Base-by-base conservation (phyloP, 495 filamentous ascomycete species). In the Hypoxylon subgilvum region DNA sequence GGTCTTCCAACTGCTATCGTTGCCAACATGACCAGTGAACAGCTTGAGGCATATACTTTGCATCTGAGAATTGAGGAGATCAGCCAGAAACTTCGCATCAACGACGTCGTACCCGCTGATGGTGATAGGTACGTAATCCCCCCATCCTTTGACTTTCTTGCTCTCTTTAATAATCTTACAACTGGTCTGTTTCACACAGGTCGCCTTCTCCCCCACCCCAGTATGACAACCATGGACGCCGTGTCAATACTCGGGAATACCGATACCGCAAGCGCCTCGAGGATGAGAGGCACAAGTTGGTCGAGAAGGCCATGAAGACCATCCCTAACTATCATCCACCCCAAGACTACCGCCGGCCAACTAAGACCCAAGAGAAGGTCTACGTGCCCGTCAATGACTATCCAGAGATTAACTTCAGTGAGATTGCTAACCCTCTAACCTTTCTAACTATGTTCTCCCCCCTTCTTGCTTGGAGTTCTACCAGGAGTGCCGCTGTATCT, bases 341-440 rank as follows among this genome's bases (percentile, higher is more conserved):
- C 32, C 87, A 91, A 78, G 94, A 98, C 74, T 97, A 97, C 73
- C 90, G 94, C 71, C 90, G 94, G 49, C 94, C 94, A 30, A 96
- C 92, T 68, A 98, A 97, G 89, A 97, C 94, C 68, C 92, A 97
- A 76, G 94, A 98, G 85, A 98, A 97, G 84, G 93, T 98, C 86
- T 98, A 98, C 74, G 94, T 98, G 71, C 94, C 94, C 69, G 94
- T 98, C 79, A 97, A 97, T 86, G 95, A 99, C 77, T 99, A 99
- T 79, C 95, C 95, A 82, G 95, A 97, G 78, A 97, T 99, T 89
- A 99, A 99, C 89, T 99, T 97, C 90, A 97, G 94, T 98, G 96
- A 90, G 92, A 93, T 92, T 89, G 87, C 91, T 95, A 96, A 96
- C 91, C 92, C 90, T 91, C 88, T 90, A 88, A 89, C 86, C 75